Evolutionary conservation across 306 rosid species (phyloP).

Genomic region (Hippophae gyantsensis): DNA sequence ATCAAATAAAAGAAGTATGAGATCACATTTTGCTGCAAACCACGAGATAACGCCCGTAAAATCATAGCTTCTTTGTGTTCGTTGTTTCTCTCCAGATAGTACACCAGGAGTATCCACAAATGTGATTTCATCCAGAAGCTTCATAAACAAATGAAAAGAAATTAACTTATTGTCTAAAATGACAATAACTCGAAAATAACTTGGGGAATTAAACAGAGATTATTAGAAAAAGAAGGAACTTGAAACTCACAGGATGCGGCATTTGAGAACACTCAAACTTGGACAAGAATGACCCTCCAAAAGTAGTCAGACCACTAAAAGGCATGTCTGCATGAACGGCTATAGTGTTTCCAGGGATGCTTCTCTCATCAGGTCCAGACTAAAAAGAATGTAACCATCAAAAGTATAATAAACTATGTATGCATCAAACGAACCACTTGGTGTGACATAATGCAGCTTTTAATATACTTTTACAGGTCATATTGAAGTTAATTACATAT

Average conservation of each 20-base stretch:
- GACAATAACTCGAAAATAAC: not conserved
- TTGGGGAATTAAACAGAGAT: not conserved
- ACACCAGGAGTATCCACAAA: conserved; percentile 96
- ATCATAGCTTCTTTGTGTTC: conserved; percentile 88
- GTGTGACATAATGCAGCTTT: no score
- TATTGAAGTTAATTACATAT: no score
- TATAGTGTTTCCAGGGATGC: conserved; percentile 85
- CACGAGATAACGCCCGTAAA: conserved; percentile 95
- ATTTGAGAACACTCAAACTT: conserved; percentile 90
- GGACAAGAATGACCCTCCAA: conserved; percentile 83
- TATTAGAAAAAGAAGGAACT: not conserved
- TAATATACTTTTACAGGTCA: no score
- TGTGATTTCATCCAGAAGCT: conserved; percentile 78
- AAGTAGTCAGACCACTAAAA: conserved; percentile 64
- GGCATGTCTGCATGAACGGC: conserved; percentile 98
- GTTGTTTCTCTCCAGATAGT: conserved; percentile 93
- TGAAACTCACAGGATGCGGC: conserved; percentile 86
- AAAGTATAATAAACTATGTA: not conserved
- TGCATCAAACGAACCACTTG: no score
- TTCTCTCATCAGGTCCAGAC: conserved; percentile 97
- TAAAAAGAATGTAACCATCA: conserved; percentile 14
- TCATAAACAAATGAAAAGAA: conserved; percentile 6
- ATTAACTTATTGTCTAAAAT: conserved; percentile 2
- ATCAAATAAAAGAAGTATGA: conserved; percentile 81
- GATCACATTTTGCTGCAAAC: conserved; percentile 96